Evolutionary conservation across 768 basidiomycete species (phyloP), one percentile per base, ranked within the genome.

Genomic region (Tulasnella sp.): DNA sequence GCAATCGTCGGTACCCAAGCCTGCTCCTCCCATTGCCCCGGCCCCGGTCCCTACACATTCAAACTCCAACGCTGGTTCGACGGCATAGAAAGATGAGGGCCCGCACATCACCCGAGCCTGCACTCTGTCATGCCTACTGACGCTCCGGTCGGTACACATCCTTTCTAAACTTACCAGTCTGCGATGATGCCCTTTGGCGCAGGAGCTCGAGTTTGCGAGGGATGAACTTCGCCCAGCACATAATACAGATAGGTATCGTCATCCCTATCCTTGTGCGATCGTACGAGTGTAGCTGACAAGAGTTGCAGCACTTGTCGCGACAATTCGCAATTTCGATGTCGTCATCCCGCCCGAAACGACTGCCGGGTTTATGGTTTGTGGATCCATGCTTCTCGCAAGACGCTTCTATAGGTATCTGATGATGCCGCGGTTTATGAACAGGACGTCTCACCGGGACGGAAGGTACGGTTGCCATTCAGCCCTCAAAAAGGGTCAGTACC

Each of bases 1-100:
- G 86, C 86, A 6, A 74, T 85, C 61, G 77, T 88, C 40, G 78
- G 77, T 1, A 86, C 86, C 2, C 85, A 88, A 64, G 77, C 81
- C 17, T 90, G 87, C 86, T 85, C 85, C 31, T 79, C 85, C 77
- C 88, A 90, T 65, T 80, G 84, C 64, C 66, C 81, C 5, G 67
- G 72, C 21, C 77, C 82, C 25, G 83, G 82, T 42, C 83, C 87
- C 2, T 79, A 86, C 52, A 77, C 73, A 4, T 89, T 91, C 68
- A 71, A 82, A 27, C 86, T 86, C 15, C 86, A 87, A 61, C 79
- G 87, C 41, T 89, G 86, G 86, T 73, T 87, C 9, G 65, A 72
- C 29, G 74, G 72, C 42, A 57, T 43, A 2, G 55, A 57, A 43
- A 57, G 29, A 57, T 57, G 55, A 17, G 55, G n/a, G 55, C n/a